Percentiles rank a stretch among this genome's conserved stretches.
These are phyloP conservation scores for Solanum megistacrolobum DNA, from an alignment of 257 asterid genomes.

Conservation along the genomic window DNA sequence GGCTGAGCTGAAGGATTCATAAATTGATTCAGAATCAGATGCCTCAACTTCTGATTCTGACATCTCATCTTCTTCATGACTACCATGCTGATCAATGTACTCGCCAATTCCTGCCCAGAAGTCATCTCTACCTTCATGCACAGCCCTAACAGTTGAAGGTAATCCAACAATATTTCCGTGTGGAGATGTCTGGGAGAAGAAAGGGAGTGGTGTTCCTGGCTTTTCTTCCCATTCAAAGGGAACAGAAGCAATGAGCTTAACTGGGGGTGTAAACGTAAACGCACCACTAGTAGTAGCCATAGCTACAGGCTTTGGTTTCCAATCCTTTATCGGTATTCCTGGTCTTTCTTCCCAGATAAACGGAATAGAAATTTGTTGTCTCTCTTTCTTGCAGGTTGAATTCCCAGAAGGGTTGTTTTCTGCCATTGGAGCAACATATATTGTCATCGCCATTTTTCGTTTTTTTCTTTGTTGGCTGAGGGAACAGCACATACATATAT, in stretches of 20 bases:
- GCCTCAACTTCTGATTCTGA: conserved; percentile 37
- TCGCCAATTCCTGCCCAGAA: conserved; percentile 4
- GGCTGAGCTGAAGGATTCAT: conserved; percentile 46
- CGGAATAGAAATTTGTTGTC: conserved; percentile 64
- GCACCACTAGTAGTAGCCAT: neutral
- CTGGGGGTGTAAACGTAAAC: conserved; percentile 16
- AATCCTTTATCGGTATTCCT: conserved; percentile 67
- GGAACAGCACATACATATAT: neutral
- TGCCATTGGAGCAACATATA: conserved; percentile 33
- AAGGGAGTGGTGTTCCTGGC: conserved; percentile 70
- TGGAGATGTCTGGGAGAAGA: conserved; percentile 6
- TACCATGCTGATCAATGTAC: neutral
- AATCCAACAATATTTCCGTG: conserved; percentile 5
- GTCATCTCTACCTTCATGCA: conserved; percentile 10
- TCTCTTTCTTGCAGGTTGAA: conserved; percentile 35
- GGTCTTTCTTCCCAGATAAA: conserved; percentile 84
- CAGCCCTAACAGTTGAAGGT: conserved; percentile 16
- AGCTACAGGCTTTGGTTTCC: conserved; percentile 36
- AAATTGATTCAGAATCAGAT: conserved; percentile 23
- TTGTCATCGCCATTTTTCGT: neutral
- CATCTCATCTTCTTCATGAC: conserved; percentile 14
- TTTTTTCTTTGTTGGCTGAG: neutral
- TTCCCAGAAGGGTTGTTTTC: conserved; percentile 24
- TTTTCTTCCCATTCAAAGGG: conserved; percentile 91
- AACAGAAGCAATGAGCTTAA: conserved; percentile 54